Base-by-base conservation (phyloP, 2,329 filamentous ascomycete species). In the Colletotrichum karsti region DNA sequence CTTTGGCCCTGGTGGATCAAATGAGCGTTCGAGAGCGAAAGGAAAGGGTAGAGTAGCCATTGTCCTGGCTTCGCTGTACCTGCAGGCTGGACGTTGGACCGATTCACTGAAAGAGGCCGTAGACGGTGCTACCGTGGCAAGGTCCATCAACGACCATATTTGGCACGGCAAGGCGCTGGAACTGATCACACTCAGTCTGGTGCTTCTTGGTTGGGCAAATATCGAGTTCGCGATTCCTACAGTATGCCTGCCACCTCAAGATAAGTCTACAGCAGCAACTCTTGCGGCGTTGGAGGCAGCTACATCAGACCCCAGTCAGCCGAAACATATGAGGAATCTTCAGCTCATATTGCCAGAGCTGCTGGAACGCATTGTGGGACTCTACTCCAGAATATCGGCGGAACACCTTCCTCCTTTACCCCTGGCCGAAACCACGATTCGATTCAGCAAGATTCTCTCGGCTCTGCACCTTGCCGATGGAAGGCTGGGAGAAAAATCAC, bases 161-260 rank as follows among this genome's bases (percentile, higher is more conserved):
- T 99, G 96, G 95, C 94, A 98, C 80, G 96, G 93, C 18, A 98
- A 98, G 80, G 95, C 94, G 1, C 84, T 99, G 20, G 97, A 99
- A 77, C 90, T 95, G 28, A 93, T 97, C 68, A 83, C 96, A 51
- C 86, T 97, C 26, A 94, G 92, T 75, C 86, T 98, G 72, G 76
- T 98, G 42, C 88, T 98, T 73, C 89, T 97, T 69, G 92, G 91
- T 30, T 97, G 94, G 93, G 88, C 91, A 37, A 92, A 91, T 4
- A 85, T 95, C 74, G 92, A 96, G 75, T 98, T 98, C 73, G 87
- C 91, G 73, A 87, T 96, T n/a, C 89, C 89, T 2, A 78, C 82
- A 9, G 79, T 91, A 15, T 87, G 88, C 69, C 82, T 80, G 72
- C 84, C 80, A 63, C 82, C 77, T 71, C 87, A 81, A 24, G 87